Evolutionary conservation across 73 alveolate genomes (phyloP), one percentile per base, ranked within the genome.

Genomic region (Tetrahymena thermophila): DNA sequence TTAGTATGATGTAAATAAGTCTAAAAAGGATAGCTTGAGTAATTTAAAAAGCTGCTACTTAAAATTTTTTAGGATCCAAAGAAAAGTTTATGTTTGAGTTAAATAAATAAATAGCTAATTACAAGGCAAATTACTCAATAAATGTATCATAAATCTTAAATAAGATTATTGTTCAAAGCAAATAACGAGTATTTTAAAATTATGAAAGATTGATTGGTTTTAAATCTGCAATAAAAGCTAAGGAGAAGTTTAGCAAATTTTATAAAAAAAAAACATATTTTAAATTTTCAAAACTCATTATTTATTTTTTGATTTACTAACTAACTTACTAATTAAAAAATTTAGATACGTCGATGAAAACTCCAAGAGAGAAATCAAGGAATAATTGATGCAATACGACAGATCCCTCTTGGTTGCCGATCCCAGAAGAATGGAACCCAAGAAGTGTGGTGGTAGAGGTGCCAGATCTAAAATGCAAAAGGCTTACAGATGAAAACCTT

Each of bases 401-500:
- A 98, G 99, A 96, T 96, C 99, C 96, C 97, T 99, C 96, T 96
- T 99, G 96, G 99, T 99, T 56, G 99, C 99, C 40, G 99, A 99
- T 96, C 99, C 99, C 95, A 99, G 99, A 96, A 99, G 99, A 97
- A 96, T 99, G 95, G 99, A 99, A 96, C 99, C 99, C 94, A 99
- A 99, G 99, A 98, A 99, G 97, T 99, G 97, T 96, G 99, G 99
- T 55, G 99, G 99, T 95, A 96, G 95, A 93, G 99, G 99, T 89
- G 99, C 99, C 96, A 98, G 99, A 98, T 97, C 99, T 34, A 97
- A 99, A 98, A 96, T 94, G 97, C 99, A 98, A 96, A 98, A 98
- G 97, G 96, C 99, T 93, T 98, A 98, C 98, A 96, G 99, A 94
- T 94, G 96, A 95, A 42, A 38, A 42, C 56, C 85, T 35, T 93